Evolutionary conservation across 2,329 filamentous ascomycete genomes (phyloP).

Genomic region (Stromatinia cepivora): DNA sequence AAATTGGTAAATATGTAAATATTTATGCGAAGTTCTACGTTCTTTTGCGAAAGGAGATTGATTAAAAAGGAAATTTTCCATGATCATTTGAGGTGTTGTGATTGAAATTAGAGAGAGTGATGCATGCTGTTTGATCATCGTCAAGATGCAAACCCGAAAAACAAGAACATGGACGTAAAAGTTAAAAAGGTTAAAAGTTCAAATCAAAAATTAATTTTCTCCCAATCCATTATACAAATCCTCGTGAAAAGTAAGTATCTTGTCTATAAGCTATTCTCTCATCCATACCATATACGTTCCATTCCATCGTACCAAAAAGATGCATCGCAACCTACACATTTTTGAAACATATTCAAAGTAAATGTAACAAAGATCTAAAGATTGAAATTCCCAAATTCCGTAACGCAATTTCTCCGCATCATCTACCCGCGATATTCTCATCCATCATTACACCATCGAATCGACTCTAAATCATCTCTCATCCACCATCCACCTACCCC

Average conservation of each 20-base stretch:
- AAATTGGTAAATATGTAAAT: no score
- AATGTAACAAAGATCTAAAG: neutral
- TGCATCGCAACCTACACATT: neutral
- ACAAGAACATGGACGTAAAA: no score
- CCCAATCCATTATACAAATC: neutral
- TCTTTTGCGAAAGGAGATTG: neutral
- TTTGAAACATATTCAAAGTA: constrained; percentile 2
- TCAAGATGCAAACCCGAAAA: neutral
- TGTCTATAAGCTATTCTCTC: constrained; percentile 8
- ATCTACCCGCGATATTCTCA: constrained; percentile 1
- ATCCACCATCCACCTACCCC: neutral
- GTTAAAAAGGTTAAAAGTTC: neutral
- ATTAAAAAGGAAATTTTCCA: neutral
- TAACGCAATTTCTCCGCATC: neutral
- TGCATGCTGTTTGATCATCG: neutral
- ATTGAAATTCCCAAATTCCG: constrained; percentile 7
- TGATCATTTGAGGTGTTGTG: neutral
- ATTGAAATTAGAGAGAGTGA: neutral
- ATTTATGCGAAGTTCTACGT: no score
- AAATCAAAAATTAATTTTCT: constrained; percentile 9
- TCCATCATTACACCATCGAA: constrained; percentile 15
- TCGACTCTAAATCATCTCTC: neutral
- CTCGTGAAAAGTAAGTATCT: constrained; percentile 1
- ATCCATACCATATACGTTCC: neutral
- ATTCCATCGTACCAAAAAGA: neutral